A percentile compares a stretch with the other conserved stretches of the same genome.
phyloP scores from a whole-genome alignment of 2,329 filamentous ascomycete genomes.

The Arthroderma sp. region DNA sequence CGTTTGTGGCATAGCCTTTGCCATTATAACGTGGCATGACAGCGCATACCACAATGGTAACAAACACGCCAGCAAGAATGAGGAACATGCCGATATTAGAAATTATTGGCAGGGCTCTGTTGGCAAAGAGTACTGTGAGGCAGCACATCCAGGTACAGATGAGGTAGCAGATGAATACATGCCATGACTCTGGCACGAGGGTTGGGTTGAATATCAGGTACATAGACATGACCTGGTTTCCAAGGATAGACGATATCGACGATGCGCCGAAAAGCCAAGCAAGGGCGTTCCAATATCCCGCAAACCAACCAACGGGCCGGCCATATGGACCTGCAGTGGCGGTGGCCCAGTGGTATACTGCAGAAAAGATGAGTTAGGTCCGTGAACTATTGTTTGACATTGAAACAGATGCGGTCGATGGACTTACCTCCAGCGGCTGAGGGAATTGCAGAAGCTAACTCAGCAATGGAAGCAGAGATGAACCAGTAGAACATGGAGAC shows the following conservation, averaged over 20 bases:
- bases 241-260: conserved; percentile 46
- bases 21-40: conserved; percentile 41
- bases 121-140: conserved; percentile 44
- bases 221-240: conserved; percentile 50
- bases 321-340: conserved; percentile 47
- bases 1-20: conserved; percentile 35
- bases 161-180: conserved; percentile 48
- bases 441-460: conserved; percentile 51
- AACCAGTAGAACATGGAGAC: conserved; percentile 45
- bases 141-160: conserved; percentile 45
- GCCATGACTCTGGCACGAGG: conserved; percentile 44
- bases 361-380: background rate
- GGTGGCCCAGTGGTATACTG: conserved; percentile 51
- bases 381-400: background rate
- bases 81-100: conserved; percentile 47
- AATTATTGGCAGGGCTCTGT: conserved; percentile 41
- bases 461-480: conserved; percentile 47
- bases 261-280: conserved; percentile 52
- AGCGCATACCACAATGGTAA: conserved; percentile 43
- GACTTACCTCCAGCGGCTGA: conserved; percentile 42
- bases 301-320: conserved; percentile 38
- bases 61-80: conserved; percentile 41
- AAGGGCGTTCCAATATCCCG: conserved; percentile 35
- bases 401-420: background rate
- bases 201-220: conserved; percentile 48